Conservation (phyloP, 352 stramenopile genomes). For the Phytophthora pini region DNA sequence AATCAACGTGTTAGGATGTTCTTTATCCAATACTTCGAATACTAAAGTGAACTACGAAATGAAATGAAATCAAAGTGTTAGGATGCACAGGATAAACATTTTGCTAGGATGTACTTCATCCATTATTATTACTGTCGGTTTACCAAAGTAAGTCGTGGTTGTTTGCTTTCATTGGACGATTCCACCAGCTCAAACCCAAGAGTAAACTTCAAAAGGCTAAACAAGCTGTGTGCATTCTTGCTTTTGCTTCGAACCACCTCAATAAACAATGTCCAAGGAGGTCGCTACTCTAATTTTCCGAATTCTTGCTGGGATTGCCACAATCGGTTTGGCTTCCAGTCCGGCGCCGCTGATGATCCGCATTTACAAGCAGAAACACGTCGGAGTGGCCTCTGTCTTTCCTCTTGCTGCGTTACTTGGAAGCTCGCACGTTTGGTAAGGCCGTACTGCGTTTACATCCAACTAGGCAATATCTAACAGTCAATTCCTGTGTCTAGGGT, state of each 20-base stretch:
- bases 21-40: slow-evolving; percentile 10
- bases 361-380: slow-evolving; percentile 43
- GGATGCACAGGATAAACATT: too few relatives aligned
- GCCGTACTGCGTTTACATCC: not conserved
- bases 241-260: slow-evolving; percentile 4
- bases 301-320: slow-evolving; percentile 19
- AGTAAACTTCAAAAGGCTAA: too few relatives aligned
- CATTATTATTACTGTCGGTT: too few relatives aligned
- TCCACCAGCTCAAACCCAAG: too few relatives aligned
- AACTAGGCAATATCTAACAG: not conserved
- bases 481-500: slow-evolving; percentile 23
- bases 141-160: not conserved
- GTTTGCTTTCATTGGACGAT: not conserved
- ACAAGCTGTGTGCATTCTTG: slow-evolving; percentile 2
- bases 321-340: slow-evolving; percentile 34
- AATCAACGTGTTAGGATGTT: too few relatives aligned
- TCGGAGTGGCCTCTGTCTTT: slow-evolving; percentile 40
- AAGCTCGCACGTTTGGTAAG: slow-evolving; percentile 40
- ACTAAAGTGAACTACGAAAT: too few relatives aligned
- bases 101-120: too few relatives aligned
- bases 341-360: slow-evolving; percentile 35
- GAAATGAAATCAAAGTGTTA: too few relatives aligned
- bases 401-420: slow-evolving; percentile 44
- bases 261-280: slow-evolving; percentile 13
- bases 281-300: slow-evolving; percentile 16